Evolutionary conservation across 2,329 filamentous ascomycete genomes (phyloP).

Genomic region (Alternaria sp.): DNA sequence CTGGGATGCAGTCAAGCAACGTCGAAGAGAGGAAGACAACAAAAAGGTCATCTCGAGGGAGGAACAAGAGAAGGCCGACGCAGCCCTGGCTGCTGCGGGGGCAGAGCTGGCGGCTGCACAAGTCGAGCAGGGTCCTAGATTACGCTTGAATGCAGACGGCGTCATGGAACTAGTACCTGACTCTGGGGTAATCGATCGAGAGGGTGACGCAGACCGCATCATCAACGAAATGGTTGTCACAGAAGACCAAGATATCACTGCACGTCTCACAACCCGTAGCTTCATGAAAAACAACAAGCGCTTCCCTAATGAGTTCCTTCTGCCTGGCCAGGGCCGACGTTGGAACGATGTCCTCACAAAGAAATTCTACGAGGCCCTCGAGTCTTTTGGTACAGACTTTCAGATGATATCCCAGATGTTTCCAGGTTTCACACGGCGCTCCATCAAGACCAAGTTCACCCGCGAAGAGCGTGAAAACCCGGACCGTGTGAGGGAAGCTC

Average conservation of each 20-base stretch:
- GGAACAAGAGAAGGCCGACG: constrained; percentile 34
- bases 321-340: constrained; percentile 54
- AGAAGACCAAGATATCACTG: constrained; percentile 81
- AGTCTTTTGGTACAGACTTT: constrained; percentile 84
- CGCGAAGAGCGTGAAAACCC: constrained; percentile 77
- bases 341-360: constrained; percentile 79
- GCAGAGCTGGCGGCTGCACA: constrained; percentile 22
- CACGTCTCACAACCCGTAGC: constrained; percentile 72
- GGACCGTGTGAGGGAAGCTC: constrained; percentile 67
- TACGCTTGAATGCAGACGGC: constrained; percentile 68
- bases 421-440: constrained; percentile 71
- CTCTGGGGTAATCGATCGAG: constrained; percentile 73
- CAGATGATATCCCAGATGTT: constrained; percentile 82
- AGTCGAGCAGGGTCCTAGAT: constrained; percentile 57
- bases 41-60: constrained; percentile 30
- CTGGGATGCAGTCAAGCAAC: constrained; percentile 58
- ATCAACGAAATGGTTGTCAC: constrained; percentile 66
- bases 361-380: constrained; percentile 76
- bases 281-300: constrained; percentile 69
- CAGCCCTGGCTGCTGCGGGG: constrained; percentile 26
- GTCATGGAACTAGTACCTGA: constrained; percentile 75
- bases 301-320: constrained; percentile 56
- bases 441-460: constrained; percentile 84
- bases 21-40: constrained; percentile 48
- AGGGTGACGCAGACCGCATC: constrained; percentile 67